Conservation (phyloP, 768 basidiomycete genomes). For the Royoungia palumana region DNA sequence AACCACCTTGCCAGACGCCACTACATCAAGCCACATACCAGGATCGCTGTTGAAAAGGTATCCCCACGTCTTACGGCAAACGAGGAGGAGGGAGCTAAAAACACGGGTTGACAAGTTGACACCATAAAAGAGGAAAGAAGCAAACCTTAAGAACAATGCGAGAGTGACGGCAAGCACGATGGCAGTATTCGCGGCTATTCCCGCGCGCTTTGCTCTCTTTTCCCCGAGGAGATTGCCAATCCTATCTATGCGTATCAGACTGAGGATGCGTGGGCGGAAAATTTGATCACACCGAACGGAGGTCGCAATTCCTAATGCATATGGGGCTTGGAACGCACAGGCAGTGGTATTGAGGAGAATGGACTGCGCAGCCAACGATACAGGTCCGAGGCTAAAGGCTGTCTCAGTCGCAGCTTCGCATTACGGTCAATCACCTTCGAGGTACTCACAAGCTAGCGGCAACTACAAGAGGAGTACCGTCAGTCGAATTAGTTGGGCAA, state of each 20-base stretch:
- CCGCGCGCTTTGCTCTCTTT: slow-evolving; percentile 66
- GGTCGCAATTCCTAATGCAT: slow-evolving; percentile 74
- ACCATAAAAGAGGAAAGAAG: background rate
- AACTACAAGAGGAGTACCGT: slow-evolving; percentile 29
- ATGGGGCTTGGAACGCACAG: slow-evolving; percentile 79
- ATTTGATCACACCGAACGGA: slow-evolving; percentile 67
- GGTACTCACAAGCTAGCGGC: slow-evolving; percentile 49
- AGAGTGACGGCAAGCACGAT: slow-evolving; percentile 63
- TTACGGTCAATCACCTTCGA: background rate
- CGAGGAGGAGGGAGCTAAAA: slow-evolving; percentile 48
- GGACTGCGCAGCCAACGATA: slow-evolving; percentile 82
- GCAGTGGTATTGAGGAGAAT: slow-evolving; percentile 75
- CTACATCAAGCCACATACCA: slow-evolving; percentile 28
- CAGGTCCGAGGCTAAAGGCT: slow-evolving; percentile 65
- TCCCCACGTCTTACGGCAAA: slow-evolving; percentile 65
- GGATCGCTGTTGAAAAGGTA: slow-evolving; percentile 72
- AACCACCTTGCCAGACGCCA: background rate
- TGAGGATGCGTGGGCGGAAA: background rate
- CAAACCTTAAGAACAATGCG: slow-evolving; percentile 59
- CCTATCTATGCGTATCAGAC: slow-evolving; percentile 44
- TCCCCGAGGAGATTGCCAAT: slow-evolving; percentile 91
- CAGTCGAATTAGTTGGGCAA: background rate
- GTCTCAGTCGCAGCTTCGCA: slow-evolving; percentile 8
- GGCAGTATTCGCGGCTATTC: slow-evolving; percentile 60
- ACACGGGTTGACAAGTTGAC: background rate